Conservation (phyloP, 768 basidiomycete genomes). For the Rickenella mellea region DNA sequence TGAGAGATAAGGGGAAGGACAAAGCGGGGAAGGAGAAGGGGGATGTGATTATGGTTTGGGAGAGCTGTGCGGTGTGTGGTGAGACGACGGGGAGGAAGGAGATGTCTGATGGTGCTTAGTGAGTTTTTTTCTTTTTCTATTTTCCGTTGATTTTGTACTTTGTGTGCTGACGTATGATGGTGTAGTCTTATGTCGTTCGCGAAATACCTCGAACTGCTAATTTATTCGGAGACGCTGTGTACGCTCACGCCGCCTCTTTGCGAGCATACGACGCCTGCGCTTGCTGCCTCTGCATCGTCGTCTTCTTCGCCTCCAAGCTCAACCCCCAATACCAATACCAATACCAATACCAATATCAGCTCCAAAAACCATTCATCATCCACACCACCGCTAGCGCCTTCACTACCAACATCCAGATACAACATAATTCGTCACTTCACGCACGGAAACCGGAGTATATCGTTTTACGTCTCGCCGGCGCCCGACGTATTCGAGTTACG, state of each 20-base stretch:
- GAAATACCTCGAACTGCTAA: constrained; percentile 46
- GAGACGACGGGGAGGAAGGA: constrained; percentile 20
- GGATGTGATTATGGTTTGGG: constrained; percentile 32
- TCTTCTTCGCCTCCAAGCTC: constrained; percentile 6
- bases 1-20: constrained; percentile 16
- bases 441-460: constrained; percentile 25
- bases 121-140: constrained; percentile 16
- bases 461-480: constrained; percentile 35
- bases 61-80: constrained; percentile 39
- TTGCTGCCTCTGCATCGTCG: constrained; percentile 7
- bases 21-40: constrained; percentile 12
- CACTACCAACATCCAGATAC: constrained; percentile 21
- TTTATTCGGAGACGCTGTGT: constrained; percentile 34
- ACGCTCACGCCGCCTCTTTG: constrained; percentile 32
- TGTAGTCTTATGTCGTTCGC: constrained; percentile 43
- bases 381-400: too few relatives aligned
- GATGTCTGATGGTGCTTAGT: constrained; percentile 47
- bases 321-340: constrained; percentile 11
- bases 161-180: not conserved
- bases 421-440: constrained; percentile 34
- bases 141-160: not conserved
- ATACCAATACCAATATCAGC: too few relatives aligned
- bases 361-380: too few relatives aligned
- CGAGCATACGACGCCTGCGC: constrained; percentile 32
- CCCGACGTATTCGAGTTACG: constrained; percentile 54